These are phyloP conservation scores for Arthroderma uncinatum DNA, from an alignment of 2,329 filamentous ascomycete genomes.

Conservation along the genomic window DNA sequence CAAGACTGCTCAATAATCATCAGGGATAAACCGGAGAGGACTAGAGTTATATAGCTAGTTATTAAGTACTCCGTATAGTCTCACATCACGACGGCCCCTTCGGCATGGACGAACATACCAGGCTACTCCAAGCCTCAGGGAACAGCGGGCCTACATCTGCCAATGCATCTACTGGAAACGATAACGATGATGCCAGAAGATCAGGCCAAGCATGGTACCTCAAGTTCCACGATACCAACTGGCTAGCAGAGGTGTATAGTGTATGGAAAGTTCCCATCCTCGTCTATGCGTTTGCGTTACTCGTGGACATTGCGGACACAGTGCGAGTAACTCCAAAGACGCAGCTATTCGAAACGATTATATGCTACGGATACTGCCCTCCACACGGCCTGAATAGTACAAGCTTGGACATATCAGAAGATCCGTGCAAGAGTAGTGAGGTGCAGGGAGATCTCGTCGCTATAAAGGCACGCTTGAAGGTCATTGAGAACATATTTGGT, in stretches of 20 bases:
- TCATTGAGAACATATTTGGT: slow-evolving; percentile 5
- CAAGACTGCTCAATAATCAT: no score
- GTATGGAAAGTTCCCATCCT: slow-evolving; percentile 1
- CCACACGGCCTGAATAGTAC: not conserved
- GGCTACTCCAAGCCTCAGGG: not conserved
- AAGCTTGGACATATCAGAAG: not conserved
- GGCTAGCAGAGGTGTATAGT: not conserved
- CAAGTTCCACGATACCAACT: not conserved
- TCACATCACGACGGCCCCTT: no score
- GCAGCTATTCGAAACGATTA: slow-evolving; percentile 2
- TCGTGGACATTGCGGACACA: not conserved
- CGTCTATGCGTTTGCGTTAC: not conserved
- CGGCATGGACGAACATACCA: not conserved
- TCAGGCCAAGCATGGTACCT: not conserved
- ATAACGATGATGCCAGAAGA: no score
- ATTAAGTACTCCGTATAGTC: no score
- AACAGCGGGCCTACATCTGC: not conserved
- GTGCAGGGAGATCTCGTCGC: not conserved
- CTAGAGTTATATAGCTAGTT: no score
- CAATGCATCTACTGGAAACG: not conserved
- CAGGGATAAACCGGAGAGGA: no score
- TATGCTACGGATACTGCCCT: not conserved
- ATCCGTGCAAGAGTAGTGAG: not conserved
- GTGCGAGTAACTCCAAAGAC: slow-evolving; percentile 1
- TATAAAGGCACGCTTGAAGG: not conserved